Evolutionary conservation across 164 flowering plant genomes (phyloP), one percentile per base, ranked within the genome.

Genomic region (Chloranthus sessilifolius): DNA sequence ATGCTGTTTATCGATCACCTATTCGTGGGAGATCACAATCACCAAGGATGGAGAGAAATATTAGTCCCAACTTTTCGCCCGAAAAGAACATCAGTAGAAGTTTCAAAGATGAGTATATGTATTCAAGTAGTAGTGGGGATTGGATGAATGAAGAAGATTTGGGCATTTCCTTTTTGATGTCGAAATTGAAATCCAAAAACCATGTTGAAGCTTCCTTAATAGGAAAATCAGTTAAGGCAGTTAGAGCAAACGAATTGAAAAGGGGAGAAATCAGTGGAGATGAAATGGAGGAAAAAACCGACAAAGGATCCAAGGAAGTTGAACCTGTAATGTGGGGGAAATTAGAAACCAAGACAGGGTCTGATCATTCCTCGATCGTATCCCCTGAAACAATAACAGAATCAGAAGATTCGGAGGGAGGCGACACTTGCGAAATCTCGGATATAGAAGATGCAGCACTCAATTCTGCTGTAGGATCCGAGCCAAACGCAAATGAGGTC

Each of bases 11-110:
- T 59, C 88, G 69, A 14, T 81, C 92, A 0, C 88, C 85, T 9
- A 71, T 79, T 63, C 85, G 83, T 24, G 75, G 83, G 85, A 20
- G 81, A 50, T 74, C 89, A 41, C 77, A 78, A 55, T 80, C 85
- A 2, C 80, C 76, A 25, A 74, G 79, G 54, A 47, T 80, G 67
- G 79, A 75, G 21, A 42, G 67, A n/a, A n/a, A n/a, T n/a, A n/a
- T n/a, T n/a, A n/a, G n/a, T n/a, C n/a, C n/a, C n/a, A n/a, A n/a
- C n/a, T n/a, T n/a, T n/a, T n/a, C n/a, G n/a, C n/a, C n/a, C n/a
- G n/a, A n/a, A n/a, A n/a, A n/a, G n/a, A n/a, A n/a, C n/a, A n/a
- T n/a, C n/a, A n/a, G n/a, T n/a, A n/a, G n/a, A n/a, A n/a, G n/a
- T n/a, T n/a, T n/a, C n/a, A n/a, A n/a, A n/a, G n/a, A n/a, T n/a